A percentile compares a stretch with the other conserved stretches of the same genome.
phyloP scores from a whole-genome alignment of 129 eudicot genomes.

The Escallonia rubra region DNA sequence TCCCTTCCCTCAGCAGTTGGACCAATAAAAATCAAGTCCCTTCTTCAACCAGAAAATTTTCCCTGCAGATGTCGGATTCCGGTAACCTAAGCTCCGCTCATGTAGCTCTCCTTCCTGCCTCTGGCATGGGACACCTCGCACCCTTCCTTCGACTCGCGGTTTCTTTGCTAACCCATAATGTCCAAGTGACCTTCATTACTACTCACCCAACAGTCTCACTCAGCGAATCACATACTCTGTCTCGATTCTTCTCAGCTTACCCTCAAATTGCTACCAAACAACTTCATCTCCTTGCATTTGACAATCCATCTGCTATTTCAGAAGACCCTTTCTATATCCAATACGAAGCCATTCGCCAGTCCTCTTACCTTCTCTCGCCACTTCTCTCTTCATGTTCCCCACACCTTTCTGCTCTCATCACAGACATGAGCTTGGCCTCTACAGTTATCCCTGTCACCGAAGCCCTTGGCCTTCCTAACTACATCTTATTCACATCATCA shows the following conservation, averaged over 20 bases:
- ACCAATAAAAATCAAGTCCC: not conserved
- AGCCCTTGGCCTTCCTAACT: conserved; percentile 22
- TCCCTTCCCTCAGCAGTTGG: not conserved
- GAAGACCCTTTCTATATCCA: conserved; percentile 26
- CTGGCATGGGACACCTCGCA: conserved; percentile 36
- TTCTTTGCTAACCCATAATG: conserved; percentile 15
- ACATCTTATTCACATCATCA: conserved; percentile 25
- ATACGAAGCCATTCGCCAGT: conserved; percentile 30
- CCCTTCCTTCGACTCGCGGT: conserved; percentile 33
- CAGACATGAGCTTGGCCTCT: conserved; percentile 36
- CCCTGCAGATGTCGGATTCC: conserved; percentile 11
- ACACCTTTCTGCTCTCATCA: conserved; percentile 17
- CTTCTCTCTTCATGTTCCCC: conserved; percentile 14
- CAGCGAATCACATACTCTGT: conserved; percentile 19
- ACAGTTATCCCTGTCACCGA: conserved; percentile 22
- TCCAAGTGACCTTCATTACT: conserved; percentile 18
- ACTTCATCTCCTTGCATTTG: conserved; percentile 8
- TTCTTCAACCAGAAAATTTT: not conserved
- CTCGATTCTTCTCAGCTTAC: conserved; percentile 10
- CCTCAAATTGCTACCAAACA: conserved; percentile 9
- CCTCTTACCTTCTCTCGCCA: conserved; percentile 20
- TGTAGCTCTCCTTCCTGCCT: conserved; percentile 29
- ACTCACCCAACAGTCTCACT: conserved; percentile 25
- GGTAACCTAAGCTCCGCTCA: conserved; percentile 13
- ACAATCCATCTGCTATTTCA: not conserved